These are phyloP conservation scores for Aspergillus sp. DNA, from an alignment of 2,329 filamentous ascomycete species.

Conservation along the genomic window DNA sequence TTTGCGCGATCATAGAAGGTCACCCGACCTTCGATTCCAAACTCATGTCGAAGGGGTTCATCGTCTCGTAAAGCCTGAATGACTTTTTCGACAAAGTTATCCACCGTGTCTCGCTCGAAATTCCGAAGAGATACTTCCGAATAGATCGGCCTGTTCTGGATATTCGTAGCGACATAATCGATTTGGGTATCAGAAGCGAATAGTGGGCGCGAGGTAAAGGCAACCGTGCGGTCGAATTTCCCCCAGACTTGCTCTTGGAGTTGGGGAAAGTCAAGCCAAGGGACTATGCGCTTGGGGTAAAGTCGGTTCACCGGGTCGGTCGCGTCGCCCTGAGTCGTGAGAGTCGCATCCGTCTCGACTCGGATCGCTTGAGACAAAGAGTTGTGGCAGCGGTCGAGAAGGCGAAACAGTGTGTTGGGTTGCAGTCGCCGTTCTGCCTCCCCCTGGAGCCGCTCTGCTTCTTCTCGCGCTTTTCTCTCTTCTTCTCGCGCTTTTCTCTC, in stretches of 20 bases:
- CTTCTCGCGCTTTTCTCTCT: background rate
- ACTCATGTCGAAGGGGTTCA: no score
- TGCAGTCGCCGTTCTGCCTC: background rate
- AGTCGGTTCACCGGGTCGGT: conserved; percentile 21
- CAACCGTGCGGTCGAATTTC: conserved; percentile 15
- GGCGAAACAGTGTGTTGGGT: background rate
- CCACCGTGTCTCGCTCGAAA: no score
- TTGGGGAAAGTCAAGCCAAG: conserved; percentile 25
- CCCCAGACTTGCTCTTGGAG: conserved; percentile 24
- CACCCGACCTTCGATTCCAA: no score
- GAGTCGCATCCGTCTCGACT: conserved; percentile 4
- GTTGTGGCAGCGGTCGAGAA: conserved; percentile 13
- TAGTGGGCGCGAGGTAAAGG: conserved; percentile 16
- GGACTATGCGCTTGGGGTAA: conserved; percentile 20
- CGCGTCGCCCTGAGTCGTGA: conserved; percentile 23
- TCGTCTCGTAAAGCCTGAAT: no score
- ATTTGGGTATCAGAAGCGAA: conserved; percentile 18
- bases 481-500: no score
- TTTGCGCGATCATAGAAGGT: no score
- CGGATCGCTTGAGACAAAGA: conserved; percentile 17
- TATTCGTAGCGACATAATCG: no score
- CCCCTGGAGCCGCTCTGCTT: background rate
- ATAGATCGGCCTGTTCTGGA: no score
- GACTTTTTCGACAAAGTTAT: no score
- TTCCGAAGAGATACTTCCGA: no score